phyloP scores from a whole-genome alignment of 2,329 filamentous ascomycete genomes.

The Beauveria pseudobassiana region DNA sequence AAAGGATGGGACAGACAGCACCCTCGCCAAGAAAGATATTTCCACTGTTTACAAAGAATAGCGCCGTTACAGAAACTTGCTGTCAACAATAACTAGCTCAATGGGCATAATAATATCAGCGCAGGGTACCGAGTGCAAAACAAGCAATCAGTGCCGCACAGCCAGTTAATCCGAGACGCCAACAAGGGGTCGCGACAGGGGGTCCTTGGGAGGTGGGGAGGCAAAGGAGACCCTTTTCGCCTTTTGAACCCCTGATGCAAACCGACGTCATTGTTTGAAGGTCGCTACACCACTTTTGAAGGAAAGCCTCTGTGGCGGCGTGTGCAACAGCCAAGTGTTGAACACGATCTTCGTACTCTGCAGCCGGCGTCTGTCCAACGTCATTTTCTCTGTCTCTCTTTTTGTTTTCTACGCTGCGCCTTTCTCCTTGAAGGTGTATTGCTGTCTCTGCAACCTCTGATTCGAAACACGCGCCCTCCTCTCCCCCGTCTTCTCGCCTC shows the following conservation, averaged over 20 bases:
- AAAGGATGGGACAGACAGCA: too few relatives aligned
- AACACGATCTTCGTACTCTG: background rate
- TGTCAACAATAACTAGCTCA: too few relatives aligned
- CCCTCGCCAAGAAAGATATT: too few relatives aligned
- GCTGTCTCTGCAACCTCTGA: too few relatives aligned
- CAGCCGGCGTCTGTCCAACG: background rate
- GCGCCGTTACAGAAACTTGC: too few relatives aligned
- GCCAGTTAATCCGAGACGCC: background rate
- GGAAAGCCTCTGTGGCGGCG: background rate
- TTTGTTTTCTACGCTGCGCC: too few relatives aligned
- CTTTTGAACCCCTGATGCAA: background rate
- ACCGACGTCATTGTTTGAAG: constrained; percentile 4
- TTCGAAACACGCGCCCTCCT: too few relatives aligned
- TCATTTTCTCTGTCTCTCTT: too few relatives aligned
- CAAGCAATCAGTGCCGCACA: background rate
- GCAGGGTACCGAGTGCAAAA: background rate
- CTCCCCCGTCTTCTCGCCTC: background rate
- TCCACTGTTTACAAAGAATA: too few relatives aligned
- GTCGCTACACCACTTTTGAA: background rate
- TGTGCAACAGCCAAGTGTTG: background rate
- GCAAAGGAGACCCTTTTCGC: background rate
- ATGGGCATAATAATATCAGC: too few relatives aligned
- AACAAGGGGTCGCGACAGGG: background rate
- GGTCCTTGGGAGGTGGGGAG: background rate
- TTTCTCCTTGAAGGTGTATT: too few relatives aligned